Evolutionary conservation across 129 eudicot genomes (phyloP), one percentile per base, ranked within the genome.

Genomic region (Solidago caesia): DNA sequence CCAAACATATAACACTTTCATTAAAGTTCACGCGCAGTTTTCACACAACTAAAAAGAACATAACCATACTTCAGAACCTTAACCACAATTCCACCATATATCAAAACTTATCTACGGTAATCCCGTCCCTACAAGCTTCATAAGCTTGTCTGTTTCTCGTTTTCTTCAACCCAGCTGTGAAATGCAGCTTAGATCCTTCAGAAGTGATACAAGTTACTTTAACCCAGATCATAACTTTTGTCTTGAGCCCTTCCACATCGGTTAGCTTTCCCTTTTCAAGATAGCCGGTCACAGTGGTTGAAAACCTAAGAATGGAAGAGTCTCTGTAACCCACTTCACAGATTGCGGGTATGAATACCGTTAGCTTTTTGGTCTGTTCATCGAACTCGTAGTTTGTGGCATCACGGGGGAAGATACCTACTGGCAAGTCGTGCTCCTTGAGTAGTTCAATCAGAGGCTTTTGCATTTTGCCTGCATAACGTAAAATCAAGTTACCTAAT

Each of bases 291-390:
- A 92, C 98, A 10, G 68, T 70, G 29, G 87, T 92, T 57, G 81
- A 80, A 79, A 92, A 92, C 29, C 96, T 84, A 71, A 92, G 16
- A 33, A 92, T 87, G 2, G 98, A 92, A 2, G 91, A 86, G 88
- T 92, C 98, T 53, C 73, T 83, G 85, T 92, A 92, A 29, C 96
- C 95, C 81, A 92, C 95, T 81, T 92, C 98, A 68, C 98, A 92
- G 8, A 86, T 71, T 21, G 91, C 48, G 12, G 98, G 98, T 27
- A 92, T 88, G 81, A 82, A 89, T 21, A 89, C 95, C 1, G 89
- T 92, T 6, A 92, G 80, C 74, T 86, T 92, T 72, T 84, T 70
- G 1, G 95, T 92, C 79, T 85, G 85, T 65, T 92, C 96, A 33
- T 92, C 87, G 61, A 92, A 89, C 82, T 92, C 98, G 47, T 92